Percentiles rank a stretch among this genome's conserved stretches.
Evolutionary conservation across 257 asterid genomes (phyloP).

Genomic region (Ajuga chamaepitys): DNA sequence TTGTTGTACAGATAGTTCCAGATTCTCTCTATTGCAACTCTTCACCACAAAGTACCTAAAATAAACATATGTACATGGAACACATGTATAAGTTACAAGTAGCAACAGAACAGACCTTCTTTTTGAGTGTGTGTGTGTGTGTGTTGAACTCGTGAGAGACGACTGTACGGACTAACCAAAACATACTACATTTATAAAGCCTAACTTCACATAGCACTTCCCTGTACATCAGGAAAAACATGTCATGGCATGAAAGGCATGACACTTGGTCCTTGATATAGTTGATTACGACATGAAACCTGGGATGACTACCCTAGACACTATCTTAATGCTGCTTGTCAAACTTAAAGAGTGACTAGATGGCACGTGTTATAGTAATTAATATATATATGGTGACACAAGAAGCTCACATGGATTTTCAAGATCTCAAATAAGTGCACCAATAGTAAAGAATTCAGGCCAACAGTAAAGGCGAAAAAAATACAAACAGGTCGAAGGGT

Average conservation of each 20-base stretch:
- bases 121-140: neutral
- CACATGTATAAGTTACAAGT: constrained; percentile 22
- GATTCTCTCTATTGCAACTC: constrained; percentile 98
- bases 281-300: neutral
- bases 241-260: neutral
- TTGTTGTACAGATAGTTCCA: constrained; percentile 95
- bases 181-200: neutral
- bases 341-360: neutral
- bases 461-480: neutral
- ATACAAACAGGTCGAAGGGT: neutral
- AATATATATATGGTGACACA: neutral
- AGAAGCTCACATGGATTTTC: neutral
- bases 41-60: constrained; percentile 94
- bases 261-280: neutral
- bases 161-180: neutral
- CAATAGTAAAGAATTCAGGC: neutral
- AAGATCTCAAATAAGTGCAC: neutral
- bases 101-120: neutral
- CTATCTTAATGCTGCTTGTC: neutral
- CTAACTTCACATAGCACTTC: neutral
- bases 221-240: neutral
- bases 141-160: neutral
- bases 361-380: neutral
- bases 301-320: neutral
- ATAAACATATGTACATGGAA: constrained; percentile 31